These are phyloP conservation scores for Emergomyces pasteurianus DNA, from an alignment of 2,329 filamentous ascomycete species.

Conservation along the genomic window DNA sequence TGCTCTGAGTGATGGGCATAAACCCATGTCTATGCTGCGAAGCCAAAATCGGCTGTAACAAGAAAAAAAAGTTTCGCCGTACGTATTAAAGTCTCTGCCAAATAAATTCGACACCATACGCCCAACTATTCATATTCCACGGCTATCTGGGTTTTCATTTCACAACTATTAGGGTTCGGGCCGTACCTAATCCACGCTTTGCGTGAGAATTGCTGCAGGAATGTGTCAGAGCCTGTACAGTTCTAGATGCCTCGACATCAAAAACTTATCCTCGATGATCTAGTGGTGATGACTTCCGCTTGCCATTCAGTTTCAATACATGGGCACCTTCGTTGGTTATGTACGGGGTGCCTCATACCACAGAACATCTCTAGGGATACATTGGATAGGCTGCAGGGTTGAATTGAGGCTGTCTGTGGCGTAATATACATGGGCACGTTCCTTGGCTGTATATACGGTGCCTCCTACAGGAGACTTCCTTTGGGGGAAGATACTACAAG, in stretches of 20 bases:
- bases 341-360: too few relatives aligned
- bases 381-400: too few relatives aligned
- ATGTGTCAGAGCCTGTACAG: too few relatives aligned
- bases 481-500: too few relatives aligned
- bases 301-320: not conserved
- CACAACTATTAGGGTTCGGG: not conserved
- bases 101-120: not conserved
- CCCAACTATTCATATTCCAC: too few relatives aligned
- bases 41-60: not conserved
- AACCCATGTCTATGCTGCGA: not conserved
- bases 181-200: not conserved
- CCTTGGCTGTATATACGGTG: too few relatives aligned
- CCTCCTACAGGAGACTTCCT: too few relatives aligned
- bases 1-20: not conserved
- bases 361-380: too few relatives aligned
- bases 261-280: not conserved
- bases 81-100: not conserved
- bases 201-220: not conserved
- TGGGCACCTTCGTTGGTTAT: not conserved
- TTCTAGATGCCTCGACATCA: too few relatives aligned
- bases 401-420: too few relatives aligned
- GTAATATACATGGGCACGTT: too few relatives aligned
- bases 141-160: too few relatives aligned
- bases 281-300: constrained; percentile 3
- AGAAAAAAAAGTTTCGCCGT: not conserved